Base-by-base conservation (phyloP, 1,284 basidiomycete species). In the Puccinia coronata region DNA sequence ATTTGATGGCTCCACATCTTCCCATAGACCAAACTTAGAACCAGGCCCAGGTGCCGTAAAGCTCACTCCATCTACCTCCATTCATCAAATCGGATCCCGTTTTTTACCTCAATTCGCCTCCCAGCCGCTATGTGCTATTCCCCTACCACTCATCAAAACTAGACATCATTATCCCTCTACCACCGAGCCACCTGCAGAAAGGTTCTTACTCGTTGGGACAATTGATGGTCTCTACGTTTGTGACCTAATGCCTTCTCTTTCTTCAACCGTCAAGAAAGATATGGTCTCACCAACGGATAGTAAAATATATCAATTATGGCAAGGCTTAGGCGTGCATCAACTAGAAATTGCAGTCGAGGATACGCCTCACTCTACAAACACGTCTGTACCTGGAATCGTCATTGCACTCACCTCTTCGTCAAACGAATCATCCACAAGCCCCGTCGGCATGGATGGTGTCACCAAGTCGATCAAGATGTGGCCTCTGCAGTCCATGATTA, bases 231-330 rank as follows among this genome's bases (percentile, higher is more conserved):
- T 78, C 20, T 78, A 69, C 41, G 76, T 69, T 25, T 67, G 61
- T 31, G 76, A 78, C 70, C 76, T 78, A n/a, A 63, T 78, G 23
- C 76, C 76, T 20, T 63, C 76, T 39, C 65, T 78, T 12, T 78
- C 76, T n/a, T 51, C 57, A 16, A 67, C 61, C 34, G 53, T 78
- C 8, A 76, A 76, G 74, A 76, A 59, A 6, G 74, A 76, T 51
- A 34, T 63, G 25, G 59, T 76, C 23, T 78, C 76, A 53, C 49
- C 57, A 36, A 69, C 76, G 31, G 76, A 78, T 55, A 53, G 47
- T 39, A 78, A 78, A 57, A 78, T 78, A 11, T 78, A 78, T 69
- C 57, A 78, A 55, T 16, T 78, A 67, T 78, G 76, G 76, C 57
- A 69, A 51, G 76, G 76, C 31, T 36, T 78, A 49, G 76, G 61